A percentile compares a stretch with the other conserved stretches of the same genome.
These are phyloP conservation scores for Phyllosticta citrichinensis DNA, from an alignment of 2,329 filamentous ascomycete genomes.

Conservation along the genomic window DNA sequence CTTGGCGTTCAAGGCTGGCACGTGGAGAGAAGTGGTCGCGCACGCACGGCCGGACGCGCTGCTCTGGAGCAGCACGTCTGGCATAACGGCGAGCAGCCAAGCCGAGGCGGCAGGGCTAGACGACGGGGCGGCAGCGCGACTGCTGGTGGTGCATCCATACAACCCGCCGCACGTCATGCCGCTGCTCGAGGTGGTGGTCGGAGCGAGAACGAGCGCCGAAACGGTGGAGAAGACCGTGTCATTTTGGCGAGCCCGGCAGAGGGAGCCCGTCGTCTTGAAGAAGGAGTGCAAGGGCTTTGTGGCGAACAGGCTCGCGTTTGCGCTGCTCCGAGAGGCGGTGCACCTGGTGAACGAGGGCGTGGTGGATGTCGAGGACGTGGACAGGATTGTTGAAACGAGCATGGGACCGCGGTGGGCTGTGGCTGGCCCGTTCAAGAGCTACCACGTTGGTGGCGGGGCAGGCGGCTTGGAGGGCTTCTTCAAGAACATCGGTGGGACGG, in stretches of 20 bases:
- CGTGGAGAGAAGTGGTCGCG: slow-evolving; percentile 43
- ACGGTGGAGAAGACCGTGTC: slow-evolving; percentile 32
- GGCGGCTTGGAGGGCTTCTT: slow-evolving; percentile 45
- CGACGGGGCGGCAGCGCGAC: slow-evolving; percentile 17
- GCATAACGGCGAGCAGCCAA: slow-evolving; percentile 46
- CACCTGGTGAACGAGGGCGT: slow-evolving; percentile 45
- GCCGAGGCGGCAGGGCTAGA: slow-evolving; percentile 15
- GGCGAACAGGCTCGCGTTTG: slow-evolving; percentile 48
- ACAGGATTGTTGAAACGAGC: slow-evolving; percentile 41
- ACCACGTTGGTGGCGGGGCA: slow-evolving; percentile 48
- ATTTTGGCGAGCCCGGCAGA: slow-evolving; percentile 36
- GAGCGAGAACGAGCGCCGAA: slow-evolving; percentile 29
- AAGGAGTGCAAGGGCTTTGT: slow-evolving; percentile 48
- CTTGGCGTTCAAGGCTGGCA: slow-evolving; percentile 38
- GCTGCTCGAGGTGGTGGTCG: slow-evolving; percentile 48
- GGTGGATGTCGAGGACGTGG: slow-evolving; percentile 42
- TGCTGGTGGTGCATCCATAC: slow-evolving; percentile 51
- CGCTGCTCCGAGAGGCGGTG: slow-evolving; percentile 45
- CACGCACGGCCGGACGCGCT: slow-evolving; percentile 36
- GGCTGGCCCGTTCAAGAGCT: slow-evolving; percentile 48
- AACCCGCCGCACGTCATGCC: slow-evolving; percentile 55
- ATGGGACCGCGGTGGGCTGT: slow-evolving; percentile 47
- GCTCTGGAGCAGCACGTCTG: slow-evolving; percentile 49
- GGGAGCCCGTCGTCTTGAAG: slow-evolving; percentile 40
- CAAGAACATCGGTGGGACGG: slow-evolving; percentile 46